phyloP scores from a whole-genome alignment of 2,329 filamentous ascomycete species.

The Penicillium sp. region DNA sequence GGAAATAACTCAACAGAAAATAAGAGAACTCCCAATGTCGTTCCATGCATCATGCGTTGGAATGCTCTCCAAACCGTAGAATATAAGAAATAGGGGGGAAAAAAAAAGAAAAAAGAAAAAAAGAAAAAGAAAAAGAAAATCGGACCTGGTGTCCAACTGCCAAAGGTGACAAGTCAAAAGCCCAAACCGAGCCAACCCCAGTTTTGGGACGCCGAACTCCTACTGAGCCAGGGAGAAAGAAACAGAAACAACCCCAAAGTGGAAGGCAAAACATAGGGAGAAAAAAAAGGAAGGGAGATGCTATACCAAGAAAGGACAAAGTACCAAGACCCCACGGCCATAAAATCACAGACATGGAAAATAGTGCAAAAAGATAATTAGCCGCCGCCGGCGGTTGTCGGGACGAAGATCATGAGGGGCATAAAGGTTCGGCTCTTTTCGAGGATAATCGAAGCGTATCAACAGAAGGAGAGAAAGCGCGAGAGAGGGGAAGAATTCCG shows the following conservation, averaged over 20 bases:
- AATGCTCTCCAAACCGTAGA: slow-evolving; percentile 12
- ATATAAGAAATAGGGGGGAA: slow-evolving; percentile 6
- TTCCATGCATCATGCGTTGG: slow-evolving; percentile 18
- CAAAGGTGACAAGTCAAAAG: background rate
- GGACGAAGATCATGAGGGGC: slow-evolving; percentile 18
- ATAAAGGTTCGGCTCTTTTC: slow-evolving; percentile 9
- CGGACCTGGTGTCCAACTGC: background rate
- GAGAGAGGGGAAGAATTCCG: background rate
- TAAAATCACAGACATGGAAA: background rate
- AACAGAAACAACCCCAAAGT: background rate
- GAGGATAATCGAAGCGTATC: slow-evolving; percentile 10
- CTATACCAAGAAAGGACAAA: slow-evolving; percentile 4
- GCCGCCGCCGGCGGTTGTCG: slow-evolving; percentile 17
- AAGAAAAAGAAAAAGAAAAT: background rate
- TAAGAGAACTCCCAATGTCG: slow-evolving; percentile 17
- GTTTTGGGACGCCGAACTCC: slow-evolving; percentile 21
- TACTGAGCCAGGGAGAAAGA: slow-evolving; percentile 7
- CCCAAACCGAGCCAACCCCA: slow-evolving; percentile 7
- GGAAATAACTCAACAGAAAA: slow-evolving; percentile 9
- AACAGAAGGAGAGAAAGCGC: slow-evolving; percentile 13
- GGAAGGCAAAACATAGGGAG: background rate
- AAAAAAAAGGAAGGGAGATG: slow-evolving; percentile 2
- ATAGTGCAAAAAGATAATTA: slow-evolving; percentile 5
- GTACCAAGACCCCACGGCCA: background rate
- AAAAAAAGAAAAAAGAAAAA: slow-evolving; percentile 1